phyloP scores from a whole-genome alignment of 306 rosid genomes.

The Cucumis sativus region Cucumber_9930_V3 NC_026659.2:31757501-31758000 shows the following conservation, averaged over 20 bases:
- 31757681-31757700: not conserved
- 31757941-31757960: too few relatives aligned
- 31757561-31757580: too few relatives aligned
- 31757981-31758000: too few relatives aligned
- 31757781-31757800: slow-evolving; percentile 8
- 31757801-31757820: slow-evolving; percentile 20
- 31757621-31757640: too few relatives aligned
- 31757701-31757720: too few relatives aligned
- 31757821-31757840: slow-evolving; percentile 41
- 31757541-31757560: too few relatives aligned
- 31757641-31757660: too few relatives aligned
- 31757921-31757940: too few relatives aligned
- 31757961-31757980: too few relatives aligned
- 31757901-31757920: too few relatives aligned
- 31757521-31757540: slow-evolving; percentile 22
- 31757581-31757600: too few relatives aligned
- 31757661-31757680: too few relatives aligned
- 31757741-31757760: slow-evolving; percentile 13
- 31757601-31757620: not conserved
- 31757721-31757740: not conserved
- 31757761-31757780: slow-evolving; percentile 16
- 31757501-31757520: slow-evolving; percentile 14
- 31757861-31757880: not conserved
- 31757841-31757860: slow-evolving; percentile 13
- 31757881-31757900: not conserved